These are phyloP conservation scores for Mucor velutinosus DNA, from an alignment of 371 early-diverging fungal species.

Conservation along the genomic window DNA sequence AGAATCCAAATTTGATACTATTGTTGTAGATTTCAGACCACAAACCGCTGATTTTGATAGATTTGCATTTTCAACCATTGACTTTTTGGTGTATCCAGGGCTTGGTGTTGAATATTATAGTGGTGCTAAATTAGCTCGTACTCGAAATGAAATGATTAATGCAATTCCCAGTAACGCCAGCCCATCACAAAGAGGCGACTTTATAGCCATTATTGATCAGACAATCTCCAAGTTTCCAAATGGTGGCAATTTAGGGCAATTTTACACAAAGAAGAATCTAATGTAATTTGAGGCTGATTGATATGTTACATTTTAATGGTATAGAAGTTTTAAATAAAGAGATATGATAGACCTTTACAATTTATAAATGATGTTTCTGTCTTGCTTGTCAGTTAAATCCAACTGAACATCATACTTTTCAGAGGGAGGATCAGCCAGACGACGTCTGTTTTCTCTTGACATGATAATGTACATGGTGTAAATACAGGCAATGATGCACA, in stretches of 20 bases:
- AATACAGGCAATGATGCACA: conserved; percentile 15
- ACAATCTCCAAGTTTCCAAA: background rate
- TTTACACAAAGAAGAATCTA: background rate
- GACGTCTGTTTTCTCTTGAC: conserved; percentile 25
- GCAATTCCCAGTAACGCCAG: background rate
- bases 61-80: background rate
- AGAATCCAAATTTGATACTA: background rate
- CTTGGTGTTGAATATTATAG: background rate
- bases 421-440: conserved; percentile 14
- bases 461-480: conserved; percentile 15
- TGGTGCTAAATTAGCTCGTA: background rate
- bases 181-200: background rate
- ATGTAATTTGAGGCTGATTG: background rate
- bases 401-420: conserved; percentile 22
- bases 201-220: background rate
- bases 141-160: background rate
- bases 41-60: background rate
- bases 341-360: conserved; percentile 15
- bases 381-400: conserved; percentile 40
- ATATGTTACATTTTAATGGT: background rate
- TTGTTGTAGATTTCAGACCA: conserved; percentile 1
- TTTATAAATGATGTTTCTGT: conserved; percentile 40
- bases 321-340: background rate
- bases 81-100: background rate
- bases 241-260: background rate